Percentiles rank a stretch among this genome's conserved stretches.
Evolutionary conservation across 2,329 filamentous ascomycete genomes (phyloP).

Genomic region (Mariannaea elegans): DNA sequence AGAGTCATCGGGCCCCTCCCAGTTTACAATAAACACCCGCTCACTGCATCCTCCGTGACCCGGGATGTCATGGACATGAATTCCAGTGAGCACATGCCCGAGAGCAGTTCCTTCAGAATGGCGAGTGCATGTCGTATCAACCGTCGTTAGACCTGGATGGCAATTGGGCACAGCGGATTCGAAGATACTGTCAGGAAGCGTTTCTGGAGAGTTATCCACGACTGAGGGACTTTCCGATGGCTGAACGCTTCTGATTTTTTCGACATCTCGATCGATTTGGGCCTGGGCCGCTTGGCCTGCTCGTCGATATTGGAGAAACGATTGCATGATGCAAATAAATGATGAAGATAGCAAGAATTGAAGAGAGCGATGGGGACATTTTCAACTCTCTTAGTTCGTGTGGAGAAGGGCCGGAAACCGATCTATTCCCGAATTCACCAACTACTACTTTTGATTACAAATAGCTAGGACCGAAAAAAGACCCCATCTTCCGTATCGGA

Average conservation of each 20-base stretch:
- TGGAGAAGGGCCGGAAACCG: neutral
- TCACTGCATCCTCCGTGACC: slow-evolving; percentile 35
- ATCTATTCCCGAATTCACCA: neutral
- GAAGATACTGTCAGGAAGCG: too few relatives aligned
- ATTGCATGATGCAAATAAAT: slow-evolving; percentile 26
- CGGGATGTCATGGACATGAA: slow-evolving; percentile 41
- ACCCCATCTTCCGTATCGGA: too few relatives aligned
- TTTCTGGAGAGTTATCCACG: neutral
- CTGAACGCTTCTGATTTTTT: slow-evolving; percentile 15
- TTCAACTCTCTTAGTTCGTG: neutral
- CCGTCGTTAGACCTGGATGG: slow-evolving; percentile 2
- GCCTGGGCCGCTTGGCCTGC: slow-evolving; percentile 31
- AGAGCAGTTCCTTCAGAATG: slow-evolving; percentile 31
- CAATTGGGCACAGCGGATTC: neutral
- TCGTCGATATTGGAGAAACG: slow-evolving; percentile 28
- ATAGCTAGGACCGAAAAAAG: neutral
- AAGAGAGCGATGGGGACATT: neutral
- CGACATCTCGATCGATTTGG: slow-evolving; percentile 32
- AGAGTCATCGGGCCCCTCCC: slow-evolving; percentile 48
- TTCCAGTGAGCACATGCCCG: slow-evolving; percentile 42
- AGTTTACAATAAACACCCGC: slow-evolving; percentile 45
- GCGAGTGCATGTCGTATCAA: slow-evolving; percentile 19
- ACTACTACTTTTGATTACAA: neutral
- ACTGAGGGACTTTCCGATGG: neutral
- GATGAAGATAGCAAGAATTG: neutral